Base-by-base conservation (phyloP, 345 rosid genomes). In the Pistacia vera region DNA sequence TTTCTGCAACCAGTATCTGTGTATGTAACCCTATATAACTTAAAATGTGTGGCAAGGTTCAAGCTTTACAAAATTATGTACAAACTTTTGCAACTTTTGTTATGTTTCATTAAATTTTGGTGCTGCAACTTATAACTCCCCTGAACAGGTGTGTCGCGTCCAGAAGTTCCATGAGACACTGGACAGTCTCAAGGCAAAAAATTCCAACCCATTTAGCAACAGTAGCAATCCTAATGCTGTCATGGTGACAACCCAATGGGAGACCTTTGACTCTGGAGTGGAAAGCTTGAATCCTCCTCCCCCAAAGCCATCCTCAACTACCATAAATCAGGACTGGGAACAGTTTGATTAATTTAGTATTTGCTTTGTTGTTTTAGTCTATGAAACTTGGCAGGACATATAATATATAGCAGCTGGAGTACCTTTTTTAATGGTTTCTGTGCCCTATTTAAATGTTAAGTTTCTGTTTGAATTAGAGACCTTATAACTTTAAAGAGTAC, bases 241-340 rank as follows among this genome's bases (percentile, higher is more conserved):
- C 28, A 75, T 91, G 0, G 87, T 91, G 72, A 79, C 92, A 80
- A 91, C 96, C 2, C 86, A 84, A 22, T 93, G 99, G 99, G 94
- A 91, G 83, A 83, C 88, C 18, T 93, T 91, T 52, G 94, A 86
- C 54, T 86, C 91, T 7, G 96, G 91, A 52, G 79, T 84, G 51
- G 98, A 91, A 83, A 93, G 92, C 90, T 84, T 85, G 80, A 87
- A 75, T 78, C 86, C 94, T 28, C 93, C 94, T 72, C 87, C 88
- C 8, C 83, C 89, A 17, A 62, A 74, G 56, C 75, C 91, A 58
- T 83, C 92, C 69, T 81, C 95, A 52, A 82, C 88, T 25, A 79
- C 71, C 71, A 77, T 86, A 54, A 89, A 91, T 61, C 77, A 85
- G 76, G 92, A 89, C 48, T 91, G 96, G 96, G 89, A 95, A 85